phyloP scores from a whole-genome alignment of 2,329 filamentous ascomycete species.

The Ploettnerulaceae sp. region DNA sequence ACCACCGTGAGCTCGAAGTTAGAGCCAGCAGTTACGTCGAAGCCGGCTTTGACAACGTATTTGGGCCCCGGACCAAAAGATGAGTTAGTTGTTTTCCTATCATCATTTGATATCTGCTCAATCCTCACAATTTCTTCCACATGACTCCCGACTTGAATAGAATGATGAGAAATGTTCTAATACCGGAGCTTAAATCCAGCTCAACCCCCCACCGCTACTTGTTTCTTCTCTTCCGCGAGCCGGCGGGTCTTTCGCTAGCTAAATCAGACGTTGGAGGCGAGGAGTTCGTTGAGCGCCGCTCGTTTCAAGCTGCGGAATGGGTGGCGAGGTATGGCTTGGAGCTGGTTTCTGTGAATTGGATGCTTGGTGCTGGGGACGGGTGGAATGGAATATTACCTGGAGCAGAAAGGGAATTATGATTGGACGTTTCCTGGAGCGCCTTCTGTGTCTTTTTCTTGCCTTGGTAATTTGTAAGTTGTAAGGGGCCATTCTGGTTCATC shows the following conservation, averaged over 20 bases:
- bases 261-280: constrained; percentile 11
- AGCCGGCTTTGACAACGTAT: constrained; percentile 6
- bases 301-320: constrained; percentile 10
- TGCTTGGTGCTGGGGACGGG: constrained; percentile 9
- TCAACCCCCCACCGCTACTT: constrained; percentile 7
- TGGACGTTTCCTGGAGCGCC: no score
- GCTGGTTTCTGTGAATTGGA: constrained; percentile 8
- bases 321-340: constrained; percentile 8
- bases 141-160: no score
- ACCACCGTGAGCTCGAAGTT: not conserved
- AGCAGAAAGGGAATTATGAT: no score
- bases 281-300: constrained; percentile 7
- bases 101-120: not conserved
- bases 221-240: constrained; percentile 8
- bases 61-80: constrained; percentile 10
- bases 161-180: no score
- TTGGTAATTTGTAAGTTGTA: no score
- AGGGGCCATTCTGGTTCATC: no score
- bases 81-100: not conserved
- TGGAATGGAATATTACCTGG: no score
- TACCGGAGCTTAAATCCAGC: not conserved
- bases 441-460: no score
- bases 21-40: not conserved
- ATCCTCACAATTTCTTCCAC: not conserved
- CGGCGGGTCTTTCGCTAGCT: not conserved